phyloP scores from a whole-genome alignment of 129 eudicot species.

The Logfia minima region DNA sequence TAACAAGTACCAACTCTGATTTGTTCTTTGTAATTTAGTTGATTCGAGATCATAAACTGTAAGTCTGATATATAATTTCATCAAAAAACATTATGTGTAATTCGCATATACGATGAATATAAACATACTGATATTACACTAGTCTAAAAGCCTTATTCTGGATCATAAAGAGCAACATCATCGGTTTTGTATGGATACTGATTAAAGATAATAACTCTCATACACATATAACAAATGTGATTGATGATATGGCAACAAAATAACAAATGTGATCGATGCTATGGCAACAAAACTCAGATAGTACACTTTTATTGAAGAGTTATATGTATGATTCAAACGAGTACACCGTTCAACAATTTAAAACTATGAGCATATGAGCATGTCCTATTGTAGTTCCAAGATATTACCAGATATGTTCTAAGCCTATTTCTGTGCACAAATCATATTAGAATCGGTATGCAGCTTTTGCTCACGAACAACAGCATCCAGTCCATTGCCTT shows the following conservation, averaged over 20 bases:
- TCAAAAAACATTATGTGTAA: neutral
- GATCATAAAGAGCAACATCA: neutral
- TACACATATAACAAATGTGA: neutral
- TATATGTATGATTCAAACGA: neutral
- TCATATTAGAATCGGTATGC: conserved; percentile 15
- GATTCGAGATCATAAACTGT: neutral
- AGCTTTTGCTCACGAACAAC: conserved; percentile 16
- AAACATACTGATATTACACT: no score
- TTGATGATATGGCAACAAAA: conserved; percentile 4
- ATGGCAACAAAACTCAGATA: neutral
- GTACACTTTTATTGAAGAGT: neutral
- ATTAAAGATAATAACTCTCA: neutral
- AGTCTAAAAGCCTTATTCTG: neutral
- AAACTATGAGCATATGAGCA: neutral
- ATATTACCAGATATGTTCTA: conserved; percentile 10
- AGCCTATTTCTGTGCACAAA: conserved; percentile 28
- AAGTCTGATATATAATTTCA: neutral
- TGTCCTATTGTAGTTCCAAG: neutral
- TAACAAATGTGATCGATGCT: neutral
- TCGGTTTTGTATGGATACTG: neutral
- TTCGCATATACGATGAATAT: neutral
- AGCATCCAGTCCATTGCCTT: conserved; percentile 12
- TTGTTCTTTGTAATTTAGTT: neutral
- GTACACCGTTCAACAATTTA: neutral
- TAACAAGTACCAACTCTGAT: neutral